Base-by-base conservation (phyloP, 2,329 filamentous ascomycete species). In the Rutstroemia sp. region DNA sequence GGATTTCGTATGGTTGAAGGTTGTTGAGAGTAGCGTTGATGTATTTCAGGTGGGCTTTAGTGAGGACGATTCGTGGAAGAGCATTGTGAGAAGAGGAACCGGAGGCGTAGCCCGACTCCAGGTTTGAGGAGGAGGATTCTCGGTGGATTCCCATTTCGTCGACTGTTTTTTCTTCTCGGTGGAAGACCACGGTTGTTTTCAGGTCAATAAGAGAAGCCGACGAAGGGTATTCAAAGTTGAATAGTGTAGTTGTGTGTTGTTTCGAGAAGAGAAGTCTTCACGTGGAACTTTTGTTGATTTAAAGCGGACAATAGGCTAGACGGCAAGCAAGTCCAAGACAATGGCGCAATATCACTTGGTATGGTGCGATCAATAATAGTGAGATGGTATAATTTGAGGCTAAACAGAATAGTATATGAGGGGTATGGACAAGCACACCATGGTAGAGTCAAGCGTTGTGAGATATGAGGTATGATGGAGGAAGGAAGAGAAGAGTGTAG, bases 21-120 rank as follows among this genome's bases (percentile, higher is more conserved):
- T 86, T 82, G 72, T 94, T 88, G 65, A 99, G 77, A 73, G 95
- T 90, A 62, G 84, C 75, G 79, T 99, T 99, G 71, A 99, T 80
- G 73, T 92, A 92, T 67, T 89, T 86, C 65, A 97, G 79, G 72
- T 99, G 92, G 61, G 87, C 82, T 71, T 87, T 87, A 63, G 90
- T 92, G 77, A 99, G 90, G 72, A 86, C 84, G 67, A 97, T 80
- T 59, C 89, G 82, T 14, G 92, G 88, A 19, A 92, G 78, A 62
- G 76, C 77, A 52, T 77, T 75, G 45, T 80, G 76, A 65, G 81
- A 86, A 37, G 82, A 85, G 52, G 79, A 77, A 49, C 70, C 70
- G 14, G 78, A 86, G 67, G 84, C 89, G 76, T 96, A 96, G 61
- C 92, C 92, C 38, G 92, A 96, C 73, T 95, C 90, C 60, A 79